These are phyloP conservation scores for Quercus berberidifolia DNA, from an alignment of 306 rosid genomes.

Conservation along the genomic window DNA sequence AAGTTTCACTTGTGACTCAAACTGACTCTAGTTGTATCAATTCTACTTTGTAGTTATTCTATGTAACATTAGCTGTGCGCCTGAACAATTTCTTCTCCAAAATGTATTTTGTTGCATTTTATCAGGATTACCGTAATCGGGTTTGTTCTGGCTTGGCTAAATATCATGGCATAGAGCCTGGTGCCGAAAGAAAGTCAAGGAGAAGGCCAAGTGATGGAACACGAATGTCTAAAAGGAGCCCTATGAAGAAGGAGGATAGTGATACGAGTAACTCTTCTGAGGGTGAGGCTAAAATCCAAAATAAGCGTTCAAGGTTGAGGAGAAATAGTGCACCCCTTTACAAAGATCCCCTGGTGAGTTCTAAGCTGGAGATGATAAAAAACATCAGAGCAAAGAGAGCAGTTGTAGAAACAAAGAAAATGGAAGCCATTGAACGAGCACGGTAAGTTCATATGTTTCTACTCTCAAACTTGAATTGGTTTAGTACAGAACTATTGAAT, in stretches of 20 bases:
- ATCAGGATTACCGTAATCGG: constrained; percentile 75
- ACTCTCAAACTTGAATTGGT: not conserved
- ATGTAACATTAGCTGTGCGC: not conserved
- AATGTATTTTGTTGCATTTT: not conserved
- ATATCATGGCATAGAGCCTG: constrained; percentile 53
- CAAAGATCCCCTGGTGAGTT: constrained; percentile 83
- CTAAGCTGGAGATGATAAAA: constrained; percentile 88
- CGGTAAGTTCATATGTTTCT: constrained; percentile 43
- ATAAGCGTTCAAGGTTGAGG: constrained; percentile 23
- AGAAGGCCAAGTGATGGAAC: constrained; percentile 42
- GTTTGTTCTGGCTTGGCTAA: constrained; percentile 68
- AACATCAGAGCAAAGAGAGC: constrained; percentile 85
- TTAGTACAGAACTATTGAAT: not conserved
- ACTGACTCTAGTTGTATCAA: not conserved
- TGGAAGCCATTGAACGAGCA: constrained; percentile 74
- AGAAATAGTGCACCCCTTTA: constrained; percentile 57
- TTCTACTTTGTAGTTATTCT: not conserved
- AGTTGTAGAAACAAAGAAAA: constrained; percentile 54
- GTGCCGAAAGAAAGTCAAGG: constrained; percentile 62
- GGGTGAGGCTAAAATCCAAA: constrained; percentile 28
- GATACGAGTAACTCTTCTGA: constrained; percentile 18
- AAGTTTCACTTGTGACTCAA: not conserved
- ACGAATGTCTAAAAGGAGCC: constrained; percentile 34
- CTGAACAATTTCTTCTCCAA: not conserved
- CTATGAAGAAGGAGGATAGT: constrained; percentile 33